A percentile compares a stretch with the other conserved stretches of the same genome.
These are phyloP conservation scores for Tilletiaria anomala DNA, from an alignment of 1,284 basidiomycete genomes.

Conservation along the genomic window DNA sequence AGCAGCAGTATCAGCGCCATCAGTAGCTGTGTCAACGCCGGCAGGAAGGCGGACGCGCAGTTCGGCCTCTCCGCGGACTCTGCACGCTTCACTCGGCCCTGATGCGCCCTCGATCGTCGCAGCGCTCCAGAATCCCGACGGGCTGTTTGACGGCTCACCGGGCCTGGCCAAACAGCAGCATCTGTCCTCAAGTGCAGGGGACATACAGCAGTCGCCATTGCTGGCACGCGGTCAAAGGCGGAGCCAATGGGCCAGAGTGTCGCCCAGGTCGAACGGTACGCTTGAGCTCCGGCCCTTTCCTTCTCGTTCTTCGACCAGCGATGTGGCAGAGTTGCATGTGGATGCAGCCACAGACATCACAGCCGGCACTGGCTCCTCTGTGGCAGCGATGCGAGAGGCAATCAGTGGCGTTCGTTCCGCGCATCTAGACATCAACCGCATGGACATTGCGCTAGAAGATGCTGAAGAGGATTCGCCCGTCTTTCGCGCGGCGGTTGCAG, in stretches of 20 bases:
- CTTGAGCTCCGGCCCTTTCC: too few species aligned
- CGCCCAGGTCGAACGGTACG: too few species aligned
- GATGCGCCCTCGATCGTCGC: conserved; percentile 2
- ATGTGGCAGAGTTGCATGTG: not conserved
- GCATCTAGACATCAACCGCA: conserved; percentile 12
- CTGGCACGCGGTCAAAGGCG: too few species aligned
- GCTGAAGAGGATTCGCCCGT: conserved; percentile 20
- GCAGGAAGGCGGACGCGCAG: not conserved
- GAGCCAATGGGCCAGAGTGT: too few species aligned
- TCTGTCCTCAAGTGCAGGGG: too few species aligned
- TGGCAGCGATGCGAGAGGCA: not conserved
- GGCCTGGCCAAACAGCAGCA: too few species aligned
- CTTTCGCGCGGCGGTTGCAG: conserved; percentile 20
- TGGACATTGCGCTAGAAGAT: conserved; percentile 15
- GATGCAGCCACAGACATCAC: not conserved
- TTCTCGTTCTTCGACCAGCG: not conserved
- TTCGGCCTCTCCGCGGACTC: not conserved
- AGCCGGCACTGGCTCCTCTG: not conserved
- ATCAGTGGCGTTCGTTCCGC: not conserved
- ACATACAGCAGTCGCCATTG: too few species aligned
- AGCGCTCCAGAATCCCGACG: not conserved
- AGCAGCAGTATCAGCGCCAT: not conserved
- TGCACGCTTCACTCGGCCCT: not conserved
- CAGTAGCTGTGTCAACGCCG: not conserved
- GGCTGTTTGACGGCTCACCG: too few species aligned